Conservation (phyloP, 306 rosid genomes). For the Benincasa hispida region DNA sequence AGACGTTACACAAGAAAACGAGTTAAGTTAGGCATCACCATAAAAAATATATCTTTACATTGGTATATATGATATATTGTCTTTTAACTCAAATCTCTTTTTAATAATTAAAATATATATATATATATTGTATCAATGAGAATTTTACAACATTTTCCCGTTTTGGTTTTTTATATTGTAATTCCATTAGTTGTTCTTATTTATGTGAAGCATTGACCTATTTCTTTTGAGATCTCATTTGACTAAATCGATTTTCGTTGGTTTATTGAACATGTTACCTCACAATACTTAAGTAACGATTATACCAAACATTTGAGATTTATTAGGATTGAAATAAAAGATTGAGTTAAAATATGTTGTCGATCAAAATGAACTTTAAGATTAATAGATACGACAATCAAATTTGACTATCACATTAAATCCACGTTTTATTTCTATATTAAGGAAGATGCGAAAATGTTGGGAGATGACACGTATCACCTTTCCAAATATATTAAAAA, state of each 20-base stretch:
- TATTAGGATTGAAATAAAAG: background rate
- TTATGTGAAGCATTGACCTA: accelerated
- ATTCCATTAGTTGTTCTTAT: background rate
- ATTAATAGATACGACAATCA: background rate
- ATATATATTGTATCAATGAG: no score
- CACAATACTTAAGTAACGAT: background rate
- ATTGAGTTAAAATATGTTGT: background rate
- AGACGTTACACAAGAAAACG: background rate
- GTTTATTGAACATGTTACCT: background rate
- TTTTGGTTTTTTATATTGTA: no score
- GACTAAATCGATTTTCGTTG: background rate
- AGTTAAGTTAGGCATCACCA: background rate
- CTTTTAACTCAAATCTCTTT: background rate
- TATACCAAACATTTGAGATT: background rate
- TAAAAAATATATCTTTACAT: background rate
- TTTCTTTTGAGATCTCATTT: background rate
- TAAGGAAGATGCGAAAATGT: background rate
- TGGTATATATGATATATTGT: background rate
- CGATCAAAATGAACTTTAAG: background rate
- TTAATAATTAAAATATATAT: no score
- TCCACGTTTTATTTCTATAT: background rate
- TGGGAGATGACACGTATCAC: no score
- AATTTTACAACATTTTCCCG: no score
- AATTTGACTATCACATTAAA: background rate
- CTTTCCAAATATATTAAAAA: background rate